A percentile compares a stretch with the other conserved stretches of the same genome.
These are phyloP conservation scores for Paramecium caudatum DNA, from an alignment of 73 alveolate genomes.

Conservation along the genomic window DNA sequence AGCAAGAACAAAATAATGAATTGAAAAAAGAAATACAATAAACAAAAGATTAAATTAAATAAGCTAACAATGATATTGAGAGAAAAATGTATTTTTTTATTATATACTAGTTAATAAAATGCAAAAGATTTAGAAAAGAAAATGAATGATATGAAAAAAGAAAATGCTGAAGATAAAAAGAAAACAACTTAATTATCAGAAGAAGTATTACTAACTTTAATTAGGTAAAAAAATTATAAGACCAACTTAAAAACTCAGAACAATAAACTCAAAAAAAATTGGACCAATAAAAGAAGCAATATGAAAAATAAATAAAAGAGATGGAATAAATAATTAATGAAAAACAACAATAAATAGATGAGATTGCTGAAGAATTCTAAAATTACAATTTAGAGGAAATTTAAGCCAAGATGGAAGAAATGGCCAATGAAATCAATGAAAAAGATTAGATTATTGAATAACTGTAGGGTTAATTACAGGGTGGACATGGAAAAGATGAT, in stretches of 20 bases:
- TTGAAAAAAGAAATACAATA: background rate
- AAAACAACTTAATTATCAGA: background rate
- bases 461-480: background rate
- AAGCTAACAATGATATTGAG: constrained; percentile 20
- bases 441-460: constrained; percentile 56
- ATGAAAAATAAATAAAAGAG: constrained; percentile 27
- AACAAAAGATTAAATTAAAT: background rate
- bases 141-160: constrained; percentile 31
- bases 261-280: constrained; percentile 28
- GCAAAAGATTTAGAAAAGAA: constrained; percentile 49
- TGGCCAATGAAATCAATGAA: background rate
- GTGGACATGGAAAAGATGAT: constrained; percentile 1
- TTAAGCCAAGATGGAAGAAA: constrained; percentile 64
- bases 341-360: constrained; percentile 50
- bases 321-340: constrained; percentile 26
- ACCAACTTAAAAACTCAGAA: constrained; percentile 17
- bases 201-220: background rate
- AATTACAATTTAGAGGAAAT: constrained; percentile 47
- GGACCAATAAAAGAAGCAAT: constrained; percentile 23
- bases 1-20: constrained; percentile 17
- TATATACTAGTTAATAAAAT: background rate
- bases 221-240: constrained; percentile 5
- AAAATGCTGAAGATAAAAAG: constrained; percentile 39
- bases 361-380: constrained; percentile 45
- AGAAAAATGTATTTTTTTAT: constrained; percentile 33